phyloP scores from a whole-genome alignment of 495 filamentous ascomycete genomes.

The Venustampulla echinocandica region DNA sequence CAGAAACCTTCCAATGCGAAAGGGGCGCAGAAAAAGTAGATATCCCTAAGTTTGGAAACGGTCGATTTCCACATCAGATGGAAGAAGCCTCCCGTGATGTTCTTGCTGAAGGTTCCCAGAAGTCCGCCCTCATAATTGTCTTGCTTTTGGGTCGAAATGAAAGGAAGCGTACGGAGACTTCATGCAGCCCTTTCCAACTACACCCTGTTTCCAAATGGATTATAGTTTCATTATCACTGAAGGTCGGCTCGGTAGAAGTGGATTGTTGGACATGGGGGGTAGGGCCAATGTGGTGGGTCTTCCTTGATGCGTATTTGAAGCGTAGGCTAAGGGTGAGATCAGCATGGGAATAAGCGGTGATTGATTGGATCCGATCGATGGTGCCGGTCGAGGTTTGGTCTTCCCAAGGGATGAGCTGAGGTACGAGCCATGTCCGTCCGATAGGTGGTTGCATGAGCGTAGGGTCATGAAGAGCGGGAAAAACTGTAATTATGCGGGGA shows the following conservation, averaged over 20 bases:
- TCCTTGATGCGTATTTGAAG: not conserved
- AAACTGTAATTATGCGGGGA: not conserved
- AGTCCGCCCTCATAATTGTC: too few species aligned
- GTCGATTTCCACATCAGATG: too few species aligned
- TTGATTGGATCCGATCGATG: not conserved
- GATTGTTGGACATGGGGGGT: not conserved
- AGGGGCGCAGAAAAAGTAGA: conserved; percentile 24
- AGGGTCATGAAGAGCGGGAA: not conserved
- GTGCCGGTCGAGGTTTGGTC: not conserved
- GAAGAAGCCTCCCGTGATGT: too few species aligned
- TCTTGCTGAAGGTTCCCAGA: too few species aligned
- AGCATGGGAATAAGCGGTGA: not conserved
- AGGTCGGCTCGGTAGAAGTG: not conserved
- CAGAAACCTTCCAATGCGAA: conserved; percentile 44
- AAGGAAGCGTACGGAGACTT: not conserved
- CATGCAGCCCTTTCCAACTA: not conserved
- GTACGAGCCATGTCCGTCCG: not conserved
- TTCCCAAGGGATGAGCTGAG: not conserved
- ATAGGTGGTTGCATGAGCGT: not conserved
- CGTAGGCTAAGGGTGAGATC: not conserved
- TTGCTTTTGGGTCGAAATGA: too few species aligned
- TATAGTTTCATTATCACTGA: not conserved
- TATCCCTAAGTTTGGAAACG: too few species aligned
- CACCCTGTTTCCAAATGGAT: not conserved
- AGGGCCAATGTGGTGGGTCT: not conserved